Evolutionary conservation across 2,329 filamentous ascomycete genomes (phyloP).

Genomic region (Nothopassalora personata): DNA sequence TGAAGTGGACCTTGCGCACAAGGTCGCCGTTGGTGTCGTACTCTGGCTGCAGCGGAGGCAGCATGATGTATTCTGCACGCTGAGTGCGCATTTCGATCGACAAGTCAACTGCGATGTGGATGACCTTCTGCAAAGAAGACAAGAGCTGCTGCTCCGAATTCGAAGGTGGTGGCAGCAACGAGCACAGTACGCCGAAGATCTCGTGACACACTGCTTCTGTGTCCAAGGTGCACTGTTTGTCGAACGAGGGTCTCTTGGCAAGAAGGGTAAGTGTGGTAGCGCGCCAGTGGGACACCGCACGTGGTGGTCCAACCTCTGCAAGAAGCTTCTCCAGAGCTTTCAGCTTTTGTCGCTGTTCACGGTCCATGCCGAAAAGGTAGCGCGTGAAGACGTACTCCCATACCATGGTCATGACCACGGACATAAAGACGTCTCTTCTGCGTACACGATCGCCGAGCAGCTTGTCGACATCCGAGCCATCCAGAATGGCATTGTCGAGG

Average conservation of each 20-base stretch:
- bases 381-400: conserved; percentile 98
- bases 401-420: conserved; percentile 97
- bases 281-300: conserved; percentile 95
- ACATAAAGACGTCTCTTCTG: conserved; percentile 94
- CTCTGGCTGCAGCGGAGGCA: conserved; percentile 87
- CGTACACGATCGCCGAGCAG: conserved; percentile 84
- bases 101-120: conserved; percentile 81
- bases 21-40: conserved; percentile 93
- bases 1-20: conserved; percentile 81
- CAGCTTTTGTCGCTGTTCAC: conserved; percentile 94
- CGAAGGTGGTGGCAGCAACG: conserved; percentile 78
- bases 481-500: conserved; percentile 88
- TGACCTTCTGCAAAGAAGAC: conserved; percentile 77
- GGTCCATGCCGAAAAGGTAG: conserved; percentile 97
- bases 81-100: conserved; percentile 97
- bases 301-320: conserved; percentile 75
- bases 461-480: conserved; percentile 85
- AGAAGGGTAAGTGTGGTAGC: conserved; percentile 90
- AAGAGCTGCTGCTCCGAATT: conserved; percentile 76
- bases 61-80: conserved; percentile 96
- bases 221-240: conserved; percentile 76
- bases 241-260: conserved; percentile 72
- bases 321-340: conserved; percentile 92
- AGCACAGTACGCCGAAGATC: conserved; percentile 75
- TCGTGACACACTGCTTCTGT: conserved; percentile 94